A percentile compares a stretch with the other conserved stretches of the same genome.
Evolutionary conservation across 768 basidiomycete species (phyloP).

Genomic region (Mycena pura): DNA sequence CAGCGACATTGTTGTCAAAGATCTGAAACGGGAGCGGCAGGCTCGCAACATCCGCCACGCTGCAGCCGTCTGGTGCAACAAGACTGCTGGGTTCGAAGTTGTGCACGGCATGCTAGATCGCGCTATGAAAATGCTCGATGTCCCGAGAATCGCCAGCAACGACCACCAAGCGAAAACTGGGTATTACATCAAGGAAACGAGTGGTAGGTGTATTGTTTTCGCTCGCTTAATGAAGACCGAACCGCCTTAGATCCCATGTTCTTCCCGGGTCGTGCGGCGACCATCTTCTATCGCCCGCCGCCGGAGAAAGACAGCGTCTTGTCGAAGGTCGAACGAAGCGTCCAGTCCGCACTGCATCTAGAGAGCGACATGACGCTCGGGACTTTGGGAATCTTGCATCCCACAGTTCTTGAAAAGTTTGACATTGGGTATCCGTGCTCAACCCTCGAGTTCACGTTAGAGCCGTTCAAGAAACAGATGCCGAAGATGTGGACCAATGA

Average conservation of each 20-base stretch:
- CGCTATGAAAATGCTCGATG: slow-evolving; percentile 94
- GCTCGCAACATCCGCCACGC: slow-evolving; percentile 88
- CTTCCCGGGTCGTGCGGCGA: slow-evolving; percentile 95
- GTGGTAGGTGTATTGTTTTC: slow-evolving; percentile 60
- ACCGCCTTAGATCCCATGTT: slow-evolving; percentile 78
- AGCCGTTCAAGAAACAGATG: slow-evolving; percentile 88
- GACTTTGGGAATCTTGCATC: slow-evolving; percentile 92
- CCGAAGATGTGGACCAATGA: slow-evolving; percentile 63
- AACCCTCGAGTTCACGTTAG: slow-evolving; percentile 90
- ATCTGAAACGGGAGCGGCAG: slow-evolving; percentile 76
- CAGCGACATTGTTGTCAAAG: slow-evolving; percentile 93
- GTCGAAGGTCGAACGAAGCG: slow-evolving; percentile 46
- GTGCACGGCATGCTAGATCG: slow-evolving; percentile 95
- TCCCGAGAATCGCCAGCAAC: slow-evolving; percentile 73
- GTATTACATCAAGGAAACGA: slow-evolving; percentile 90
- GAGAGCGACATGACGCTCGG: slow-evolving; percentile 79
- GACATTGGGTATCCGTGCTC: slow-evolving; percentile 96
- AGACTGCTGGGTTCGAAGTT: slow-evolving; percentile 95
- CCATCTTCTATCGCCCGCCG: slow-evolving; percentile 82
- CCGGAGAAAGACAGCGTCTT: slow-evolving; percentile 42
- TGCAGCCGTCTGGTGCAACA: slow-evolving; percentile 94
- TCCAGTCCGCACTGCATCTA: slow-evolving; percentile 51
- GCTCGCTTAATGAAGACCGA: not conserved
- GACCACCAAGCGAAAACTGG: slow-evolving; percentile 69
- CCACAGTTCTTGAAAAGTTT: slow-evolving; percentile 88